Base-by-base conservation (phyloP, 2,329 filamentous ascomycete species). In the Aspergillus sp. region DNA sequence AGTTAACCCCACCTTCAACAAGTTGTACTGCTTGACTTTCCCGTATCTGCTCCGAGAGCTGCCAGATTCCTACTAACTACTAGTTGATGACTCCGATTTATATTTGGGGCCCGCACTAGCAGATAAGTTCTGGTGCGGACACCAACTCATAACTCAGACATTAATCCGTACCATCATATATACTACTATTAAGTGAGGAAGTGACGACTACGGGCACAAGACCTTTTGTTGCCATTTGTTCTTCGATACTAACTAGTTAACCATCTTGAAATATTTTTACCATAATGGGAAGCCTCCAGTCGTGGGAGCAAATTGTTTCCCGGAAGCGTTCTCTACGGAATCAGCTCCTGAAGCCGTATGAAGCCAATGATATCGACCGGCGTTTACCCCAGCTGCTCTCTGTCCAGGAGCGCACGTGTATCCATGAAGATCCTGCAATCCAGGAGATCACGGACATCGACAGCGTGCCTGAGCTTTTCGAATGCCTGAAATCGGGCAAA, bases 371-470 rank as follows among this genome's bases (percentile, higher is more conserved):
- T 62, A 6, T 71, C 36, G 63, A 69, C 41, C 57, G 62, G 21
- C 72, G 72, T 50, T 17, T 53, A 3, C 66, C 70, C 23, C 68
- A 58, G 19, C 59, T 70, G n/a, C 39, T 64, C 8, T 49, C 64
- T 39, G 68, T 72, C 13, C 62, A 68, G 4, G 58, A 66, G 8
- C 69, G 71, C 15, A 68, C 64, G 60, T 61, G 56, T 10, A n/a
- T 73, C n/a, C 54, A 63, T 11, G 41, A 63, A 39, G 67, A 72
- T 15, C 60, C 68, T 0, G 51, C 60, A 15, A 21, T 65, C 5
- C 68, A 74, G 41, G 58, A 63, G 49, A 74, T 75, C 23, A 75
- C 73, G 0, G 70, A 75, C 47, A 71, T 76, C 50, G 67, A 73
- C 39, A 68, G 59, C 56, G 54, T 77, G 5, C 32, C 58, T 2